Base-by-base conservation (phyloP, 176 grass and related monocot genomes). In the Metroxylon sagu region DNA sequence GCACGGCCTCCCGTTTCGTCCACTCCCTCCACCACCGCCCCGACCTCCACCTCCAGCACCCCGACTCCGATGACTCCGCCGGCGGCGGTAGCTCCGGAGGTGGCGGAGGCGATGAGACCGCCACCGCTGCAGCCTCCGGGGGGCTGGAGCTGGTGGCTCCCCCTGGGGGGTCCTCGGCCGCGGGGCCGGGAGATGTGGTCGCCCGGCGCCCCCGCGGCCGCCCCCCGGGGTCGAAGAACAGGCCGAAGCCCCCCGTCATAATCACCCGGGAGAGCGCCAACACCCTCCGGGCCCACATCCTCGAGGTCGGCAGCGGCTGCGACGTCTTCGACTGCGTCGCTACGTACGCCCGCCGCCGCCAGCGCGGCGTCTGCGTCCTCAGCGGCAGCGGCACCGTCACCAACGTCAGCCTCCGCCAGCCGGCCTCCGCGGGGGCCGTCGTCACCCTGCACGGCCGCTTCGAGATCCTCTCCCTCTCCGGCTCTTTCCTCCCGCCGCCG, bases 381-480 rank as follows among this genome's bases (percentile, higher is more conserved):
- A 93, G 88, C 18, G 94, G 84, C 4, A 89, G 88, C 3, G 94
- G 93, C 26, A 74, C 79, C 2, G 88, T 98, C 19, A 73, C 88
- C 26, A 87, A 98, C 68, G 94, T 98, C 43, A 89, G 82, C 25
- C 74, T 98, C 7, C 81, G 94, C 30, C 84, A 98, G 71, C 81
- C 84, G 17, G 66, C 79, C 1, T 49, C 75, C 1, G 73, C 80
- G 3, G 55, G 78, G 27, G 64, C 84, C 0, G 88, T 88, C 39
- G 81, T 82, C 17, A 72, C 94, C 16, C 71, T 98, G 21, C 88
- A 88, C 26, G 94, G 88, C 2, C 79, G 88, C 68, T 98, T 85
- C 69, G 94, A 98, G 79, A 98, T 98, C 75, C 82, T 98, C 12
- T 98, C 94, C n/a, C 94, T 98, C 35, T 77, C 94, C 1, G 94